phyloP scores from a whole-genome alignment of 352 stramenopile genomes.

The Pythium apleroticum region DNA sequence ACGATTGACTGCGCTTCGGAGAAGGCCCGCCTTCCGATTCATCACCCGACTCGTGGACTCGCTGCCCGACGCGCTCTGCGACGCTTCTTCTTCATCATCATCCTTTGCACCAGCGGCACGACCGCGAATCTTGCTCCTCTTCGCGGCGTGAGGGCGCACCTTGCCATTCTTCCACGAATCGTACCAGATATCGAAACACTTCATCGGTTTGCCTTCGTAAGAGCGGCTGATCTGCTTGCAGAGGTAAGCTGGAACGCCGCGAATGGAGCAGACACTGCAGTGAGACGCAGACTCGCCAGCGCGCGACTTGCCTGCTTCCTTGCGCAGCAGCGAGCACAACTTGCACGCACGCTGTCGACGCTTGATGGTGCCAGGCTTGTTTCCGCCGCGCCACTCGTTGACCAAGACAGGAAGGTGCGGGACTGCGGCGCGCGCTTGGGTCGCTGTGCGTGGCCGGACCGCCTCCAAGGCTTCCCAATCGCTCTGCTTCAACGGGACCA shows the following conservation, averaged over 20 bases:
- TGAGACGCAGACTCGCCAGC: not conserved
- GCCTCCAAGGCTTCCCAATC: not conserved
- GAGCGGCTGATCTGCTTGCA: not conserved
- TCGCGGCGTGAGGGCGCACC: not conserved
- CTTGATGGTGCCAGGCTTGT: not conserved
- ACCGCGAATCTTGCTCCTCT: not conserved
- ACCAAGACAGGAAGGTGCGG: not conserved
- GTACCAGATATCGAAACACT: not conserved
- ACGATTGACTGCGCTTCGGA: no score
- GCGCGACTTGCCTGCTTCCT: not conserved
- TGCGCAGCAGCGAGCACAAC: not conserved
- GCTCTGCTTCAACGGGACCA: not conserved
- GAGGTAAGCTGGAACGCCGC: not conserved
- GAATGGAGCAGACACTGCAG: not conserved
- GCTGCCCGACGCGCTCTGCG: no score
- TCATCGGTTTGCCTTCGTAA: not conserved
- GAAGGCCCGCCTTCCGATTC: no score
- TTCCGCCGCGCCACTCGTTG: not conserved
- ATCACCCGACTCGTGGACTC: no score
- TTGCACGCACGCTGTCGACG: not conserved
- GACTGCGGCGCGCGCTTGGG: not conserved
- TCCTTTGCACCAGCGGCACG: no score
- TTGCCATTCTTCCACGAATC: not conserved
- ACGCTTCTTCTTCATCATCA: no score
- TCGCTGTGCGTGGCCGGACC: no score